phyloP scores from a whole-genome alignment of 495 filamentous ascomycete species.

The Oleoguttula mirabilis region DNA sequence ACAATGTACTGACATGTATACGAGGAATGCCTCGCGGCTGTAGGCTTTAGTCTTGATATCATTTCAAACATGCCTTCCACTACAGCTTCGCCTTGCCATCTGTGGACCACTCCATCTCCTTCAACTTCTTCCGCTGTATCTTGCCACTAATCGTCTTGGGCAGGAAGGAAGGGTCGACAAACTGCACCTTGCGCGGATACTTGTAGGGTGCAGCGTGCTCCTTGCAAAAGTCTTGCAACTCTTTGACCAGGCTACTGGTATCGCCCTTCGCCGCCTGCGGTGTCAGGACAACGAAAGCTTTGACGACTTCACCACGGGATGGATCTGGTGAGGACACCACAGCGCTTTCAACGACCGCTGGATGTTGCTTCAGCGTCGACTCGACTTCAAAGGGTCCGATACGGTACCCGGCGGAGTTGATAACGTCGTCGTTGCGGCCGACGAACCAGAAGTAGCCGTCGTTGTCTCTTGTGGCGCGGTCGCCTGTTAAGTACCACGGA shows the following conservation, averaged over 20 bases:
- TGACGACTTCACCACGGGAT: constrained; percentile 17
- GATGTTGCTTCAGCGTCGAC: constrained; percentile 20
- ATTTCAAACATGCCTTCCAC: not conserved
- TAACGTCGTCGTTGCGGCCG: constrained; percentile 20
- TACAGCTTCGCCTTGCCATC: not conserved
- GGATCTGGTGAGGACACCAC: constrained; percentile 19
- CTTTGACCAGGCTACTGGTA: constrained; percentile 5
- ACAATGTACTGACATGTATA: no score
- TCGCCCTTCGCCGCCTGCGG: constrained; percentile 1
- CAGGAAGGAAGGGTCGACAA: constrained; percentile 17
- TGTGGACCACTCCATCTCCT: constrained; percentile 15
- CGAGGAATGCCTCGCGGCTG: no score
- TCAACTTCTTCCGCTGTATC: constrained; percentile 16
- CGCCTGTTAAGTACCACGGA: constrained; percentile 18
- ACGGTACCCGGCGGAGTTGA: constrained; percentile 19
- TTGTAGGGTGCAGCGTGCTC: constrained; percentile 20
- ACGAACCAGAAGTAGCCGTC: constrained; percentile 24
- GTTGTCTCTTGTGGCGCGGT: constrained; percentile 17
- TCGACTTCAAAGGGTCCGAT: constrained; percentile 22
- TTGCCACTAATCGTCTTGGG: constrained; percentile 22
- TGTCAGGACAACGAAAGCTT: constrained; percentile 19
- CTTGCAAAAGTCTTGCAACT: constrained; percentile 21
- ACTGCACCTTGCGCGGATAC: constrained; percentile 19
- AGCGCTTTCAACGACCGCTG: constrained; percentile 17
- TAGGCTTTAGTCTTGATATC: no score